These are phyloP conservation scores for Exophiala viscosa DNA, from an alignment of 2,329 filamentous ascomycete genomes.

Conservation along the genomic window DNA sequence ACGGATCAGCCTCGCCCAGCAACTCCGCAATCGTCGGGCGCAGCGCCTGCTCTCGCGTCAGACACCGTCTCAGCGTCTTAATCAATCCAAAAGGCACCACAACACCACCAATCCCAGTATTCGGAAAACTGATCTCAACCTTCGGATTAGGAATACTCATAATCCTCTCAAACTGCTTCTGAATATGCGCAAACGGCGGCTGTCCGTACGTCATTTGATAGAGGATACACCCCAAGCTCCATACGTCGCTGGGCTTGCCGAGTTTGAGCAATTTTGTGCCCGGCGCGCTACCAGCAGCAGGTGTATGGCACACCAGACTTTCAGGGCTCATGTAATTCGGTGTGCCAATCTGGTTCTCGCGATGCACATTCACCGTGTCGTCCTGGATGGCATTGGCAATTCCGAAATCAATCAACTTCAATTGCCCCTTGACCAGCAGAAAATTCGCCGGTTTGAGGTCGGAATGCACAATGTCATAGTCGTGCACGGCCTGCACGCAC, in stretches of 20 bases:
- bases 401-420: slow-evolving; percentile 98
- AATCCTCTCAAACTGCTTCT: slow-evolving; percentile 79
- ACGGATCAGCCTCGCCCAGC: slow-evolving; percentile 53
- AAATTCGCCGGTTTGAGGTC: slow-evolving; percentile 98
- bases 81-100: slow-evolving; percentile 54
- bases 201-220: slow-evolving; percentile 98
- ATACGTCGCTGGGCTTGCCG: slow-evolving; percentile 92
- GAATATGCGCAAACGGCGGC: slow-evolving; percentile 90
- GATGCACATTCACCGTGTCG: slow-evolving; percentile 94
- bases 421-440: slow-evolving; percentile 78
- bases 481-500: slow-evolving; percentile 84
- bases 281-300: slow-evolving; percentile 48
- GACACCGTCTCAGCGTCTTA: slow-evolving; percentile 54
- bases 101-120: slow-evolving; percentile 45
- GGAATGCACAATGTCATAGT: slow-evolving; percentile 88
- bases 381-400: slow-evolving; percentile 98
- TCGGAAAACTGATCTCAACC: slow-evolving; percentile 46
- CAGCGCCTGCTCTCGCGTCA: slow-evolving; percentile 55
- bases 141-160: slow-evolving; percentile 50
- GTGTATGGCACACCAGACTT: slow-evolving; percentile 82
- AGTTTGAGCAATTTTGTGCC: slow-evolving; percentile 80
- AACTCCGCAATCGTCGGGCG: slow-evolving; percentile 57
- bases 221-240: slow-evolving; percentile 92
- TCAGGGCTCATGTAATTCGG: slow-evolving; percentile 99
- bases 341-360: slow-evolving; percentile 90